phyloP scores from a whole-genome alignment of 495 filamentous ascomycete genomes.

The Echria macrotheca region DNA sequence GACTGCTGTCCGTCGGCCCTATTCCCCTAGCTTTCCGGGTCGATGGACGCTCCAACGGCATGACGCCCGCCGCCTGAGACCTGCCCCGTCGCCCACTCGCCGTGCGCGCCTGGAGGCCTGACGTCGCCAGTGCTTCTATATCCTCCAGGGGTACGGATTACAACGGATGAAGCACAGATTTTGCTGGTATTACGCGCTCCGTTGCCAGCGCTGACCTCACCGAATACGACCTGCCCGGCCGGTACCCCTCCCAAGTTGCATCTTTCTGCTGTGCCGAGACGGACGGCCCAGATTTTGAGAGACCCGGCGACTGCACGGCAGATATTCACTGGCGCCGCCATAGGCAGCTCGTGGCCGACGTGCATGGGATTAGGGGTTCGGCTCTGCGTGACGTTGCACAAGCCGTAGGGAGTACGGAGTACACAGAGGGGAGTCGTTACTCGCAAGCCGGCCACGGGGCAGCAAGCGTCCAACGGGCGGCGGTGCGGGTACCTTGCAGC shows the following conservation, averaged over 20 bases:
- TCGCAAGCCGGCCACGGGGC: neutral
- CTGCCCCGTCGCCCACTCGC: too few species aligned
- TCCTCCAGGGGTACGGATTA: too few species aligned
- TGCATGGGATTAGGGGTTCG: neutral
- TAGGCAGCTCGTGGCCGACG: neutral
- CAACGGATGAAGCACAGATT: too few species aligned
- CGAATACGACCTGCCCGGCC: conserved; percentile 1
- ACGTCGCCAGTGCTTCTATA: too few species aligned
- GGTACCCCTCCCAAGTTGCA: neutral
- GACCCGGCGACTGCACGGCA: neutral
- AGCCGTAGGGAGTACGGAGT: conserved; percentile 5
- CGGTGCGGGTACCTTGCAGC: conserved; percentile 23
- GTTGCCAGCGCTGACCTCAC: neutral
- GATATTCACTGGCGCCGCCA: neutral
- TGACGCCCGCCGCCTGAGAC: conserved; percentile 6
- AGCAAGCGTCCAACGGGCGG: conserved; percentile 2
- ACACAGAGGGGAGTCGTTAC: neutral
- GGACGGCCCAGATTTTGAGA: neutral
- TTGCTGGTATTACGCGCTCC: too few species aligned
- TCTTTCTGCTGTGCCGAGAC: neutral
- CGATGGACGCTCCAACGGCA: conserved; percentile 10
- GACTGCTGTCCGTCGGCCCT: conserved; percentile 15
- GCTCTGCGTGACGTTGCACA: conserved; percentile 12
- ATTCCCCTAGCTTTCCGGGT: conserved; percentile 10
- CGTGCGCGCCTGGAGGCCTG: too few species aligned